These are phyloP conservation scores for Globomyces pollinis-pini DNA, from an alignment of 192 early-diverging fungal genomes.

Conservation along the genomic window DNA sequence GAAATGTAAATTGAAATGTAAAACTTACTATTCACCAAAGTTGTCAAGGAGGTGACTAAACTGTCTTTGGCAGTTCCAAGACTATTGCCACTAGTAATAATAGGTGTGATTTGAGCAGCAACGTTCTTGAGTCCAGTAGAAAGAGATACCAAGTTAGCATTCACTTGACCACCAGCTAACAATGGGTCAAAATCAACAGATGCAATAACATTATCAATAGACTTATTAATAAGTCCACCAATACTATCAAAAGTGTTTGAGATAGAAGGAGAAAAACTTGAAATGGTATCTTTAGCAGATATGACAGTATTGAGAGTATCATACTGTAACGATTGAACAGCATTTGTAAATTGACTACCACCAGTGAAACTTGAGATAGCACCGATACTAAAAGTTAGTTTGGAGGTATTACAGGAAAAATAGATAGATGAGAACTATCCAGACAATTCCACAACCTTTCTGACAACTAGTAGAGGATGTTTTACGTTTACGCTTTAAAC, in stretches of 20 bases:
- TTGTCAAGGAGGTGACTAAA: not conserved
- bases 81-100: not conserved
- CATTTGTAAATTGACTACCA: not conserved
- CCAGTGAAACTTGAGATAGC: not conserved
- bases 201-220: not conserved
- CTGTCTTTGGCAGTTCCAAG: not conserved
- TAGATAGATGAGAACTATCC: not conserved
- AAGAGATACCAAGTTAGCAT: not conserved
- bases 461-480: not conserved
- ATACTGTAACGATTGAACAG: not conserved
- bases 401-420: not conserved
- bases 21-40: not conserved
- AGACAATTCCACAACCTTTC: not conserved
- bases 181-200: not conserved
- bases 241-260: not conserved
- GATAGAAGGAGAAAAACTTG: not conserved
- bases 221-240: not conserved
- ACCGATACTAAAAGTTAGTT: not conserved
- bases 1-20: no score
- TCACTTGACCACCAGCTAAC: not conserved
- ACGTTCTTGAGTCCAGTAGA: not conserved
- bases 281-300: not conserved
- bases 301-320: not conserved
- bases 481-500: not conserved
- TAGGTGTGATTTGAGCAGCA: not conserved